Base-by-base conservation (phyloP, 176 grass and related monocot genomes). In the Miscanthus lutarioriparius region DNA sequence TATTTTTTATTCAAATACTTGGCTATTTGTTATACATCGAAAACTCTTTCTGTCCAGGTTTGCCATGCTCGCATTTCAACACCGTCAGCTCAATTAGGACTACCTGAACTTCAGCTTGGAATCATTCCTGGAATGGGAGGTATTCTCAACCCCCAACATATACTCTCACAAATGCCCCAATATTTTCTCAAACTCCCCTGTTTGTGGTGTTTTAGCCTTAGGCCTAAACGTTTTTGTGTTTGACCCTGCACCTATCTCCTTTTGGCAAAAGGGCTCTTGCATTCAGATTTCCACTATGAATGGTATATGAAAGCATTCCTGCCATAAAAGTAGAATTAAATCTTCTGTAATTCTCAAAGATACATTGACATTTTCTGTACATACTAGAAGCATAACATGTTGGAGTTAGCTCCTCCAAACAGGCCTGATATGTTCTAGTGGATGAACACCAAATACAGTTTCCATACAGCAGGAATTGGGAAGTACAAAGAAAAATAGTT, bases 41-140 rank as follows among this genome's bases (percentile, higher is more conserved):
- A 49, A 67, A 78, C 53, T 77, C 33, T 30, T 69, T 77, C 26
- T 74, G 1, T 77, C 68, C 84, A 98, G 93, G 91, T 94, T 87
- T 98, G 93, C 54, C 93, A 95, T 41, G 91, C 72, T 32, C 91
- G 96, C 3, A 36, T 98, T 83, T 90, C 87, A 35, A 95, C 96
- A 89, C 76, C 87, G 4, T 83, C 74, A 87, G 80, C 96, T 92
- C 93, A 98, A 47, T 67, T 98, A 77, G 93, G 87, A 19, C 45
- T 98, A 68, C 96, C 93, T 70, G 93, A 95, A 82, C 96, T 98
- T 85, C 85, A 88, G 56, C 89, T 95, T 78, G 96, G 91, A 43
- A 77, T 98, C 70, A 95, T 98, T 87, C 91, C 96, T 64, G 96
- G 93, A 89, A 63, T 98, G 85, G 96, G 96, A 90, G 96, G 96